Conservation (phyloP, 768 basidiomycete species). For the Kwoniella mangroviensis region DNA sequence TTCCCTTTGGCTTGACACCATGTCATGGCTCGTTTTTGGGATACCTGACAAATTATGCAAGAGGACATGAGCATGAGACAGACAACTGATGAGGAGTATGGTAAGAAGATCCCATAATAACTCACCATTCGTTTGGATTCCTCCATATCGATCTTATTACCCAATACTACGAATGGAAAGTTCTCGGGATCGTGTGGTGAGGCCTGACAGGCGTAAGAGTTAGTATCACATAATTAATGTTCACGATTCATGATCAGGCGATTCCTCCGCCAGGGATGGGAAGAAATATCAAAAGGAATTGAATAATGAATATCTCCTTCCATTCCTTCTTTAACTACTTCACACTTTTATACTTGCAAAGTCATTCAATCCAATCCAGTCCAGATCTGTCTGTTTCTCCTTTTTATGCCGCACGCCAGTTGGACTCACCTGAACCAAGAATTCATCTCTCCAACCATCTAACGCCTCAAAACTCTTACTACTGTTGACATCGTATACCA, state of each 20-base stretch:
- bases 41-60: conserved; percentile 66
- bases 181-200: conserved; percentile 99
- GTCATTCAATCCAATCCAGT: too few species aligned
- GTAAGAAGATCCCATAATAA: background rate
- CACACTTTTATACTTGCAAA: too few species aligned
- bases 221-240: background rate
- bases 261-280: too few species aligned
- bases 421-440: conserved; percentile 72
- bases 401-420: too few species aligned
- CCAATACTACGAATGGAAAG: conserved; percentile 98
- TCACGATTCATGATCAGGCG: too few species aligned
- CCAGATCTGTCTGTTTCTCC: too few species aligned
- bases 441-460: conserved; percentile 99
- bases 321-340: too few species aligned
- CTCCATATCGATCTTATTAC: conserved; percentile 99
- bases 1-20: conserved; percentile 99
- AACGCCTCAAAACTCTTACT: conserved; percentile 97
- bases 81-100: background rate
- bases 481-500: conserved; percentile 99
- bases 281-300: too few species aligned
- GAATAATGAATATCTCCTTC: too few species aligned
- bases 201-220: conserved; percentile 65
- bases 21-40: conserved; percentile 99
- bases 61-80: too few species aligned
- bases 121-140: conserved; percentile 94